Evolutionary conservation across 257 asterid genomes (phyloP), one percentile per base, ranked within the genome.

Genomic region (Nemophila menziesii): DNA sequence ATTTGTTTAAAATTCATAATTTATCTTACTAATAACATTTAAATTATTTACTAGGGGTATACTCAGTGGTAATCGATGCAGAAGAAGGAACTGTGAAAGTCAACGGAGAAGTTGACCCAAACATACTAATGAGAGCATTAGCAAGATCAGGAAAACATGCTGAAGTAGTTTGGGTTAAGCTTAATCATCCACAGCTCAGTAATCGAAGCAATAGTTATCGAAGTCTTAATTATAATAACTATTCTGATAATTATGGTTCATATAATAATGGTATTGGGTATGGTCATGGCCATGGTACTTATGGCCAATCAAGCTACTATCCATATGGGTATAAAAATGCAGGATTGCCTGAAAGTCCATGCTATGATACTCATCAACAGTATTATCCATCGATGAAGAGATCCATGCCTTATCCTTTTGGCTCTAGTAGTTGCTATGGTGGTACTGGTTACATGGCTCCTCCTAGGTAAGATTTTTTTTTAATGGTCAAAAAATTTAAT

Each of bases 121-220:
- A 73, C 65, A 5, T 62, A 7, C 72, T 80, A 3, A 6, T 70
- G 47, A 38, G 24, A 36, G 78, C 80, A 13, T 43, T 80, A 5
- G 42, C 65, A 1, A 48, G 76, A 44, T 24, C 73, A 1, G 87
- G 87, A 4, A 56, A 49, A 50, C 92, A 77, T 13, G 84, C 78
- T 0, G 65, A 77, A 39, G 11, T 74, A 0, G 44, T 57, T 16
- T 60, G 65, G 67, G 73, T 63, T 39, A 75, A 60, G 46, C 53
- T 73, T 40, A 63, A 55, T 3, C 78, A 72, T 59, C 80, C 80
- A 11, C n/a, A n/a, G n/a, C 29, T 34, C 38, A 14, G 55, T 20
- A 56, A 21, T 13, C 22, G 45, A 13, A 20, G 19, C 15, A 11
- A 33, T 52, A 49, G 24, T 37, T 39, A 45, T 7, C 16, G 17